phyloP scores from a whole-genome alignment of 352 stramenopile species.

The Stephanocyclus meneghinianus region DNA sequence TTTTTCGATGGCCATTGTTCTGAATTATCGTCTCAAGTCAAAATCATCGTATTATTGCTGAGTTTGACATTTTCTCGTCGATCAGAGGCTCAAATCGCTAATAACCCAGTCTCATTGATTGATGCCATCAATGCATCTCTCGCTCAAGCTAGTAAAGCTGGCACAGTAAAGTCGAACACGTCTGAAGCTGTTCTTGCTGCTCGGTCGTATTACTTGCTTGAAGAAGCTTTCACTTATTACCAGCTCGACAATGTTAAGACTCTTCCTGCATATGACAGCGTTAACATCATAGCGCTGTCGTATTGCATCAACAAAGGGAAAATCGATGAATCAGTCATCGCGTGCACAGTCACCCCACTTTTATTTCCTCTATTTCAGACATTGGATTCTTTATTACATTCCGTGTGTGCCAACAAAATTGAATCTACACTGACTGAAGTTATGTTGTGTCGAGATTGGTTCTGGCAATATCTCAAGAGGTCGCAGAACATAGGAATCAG shows the following conservation, averaged over 20 bases:
- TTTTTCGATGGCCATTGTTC: conserved; percentile 58
- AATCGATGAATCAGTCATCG: conserved; percentile 57
- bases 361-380: conserved; percentile 68
- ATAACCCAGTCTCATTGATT: not conserved
- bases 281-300: conserved; percentile 69
- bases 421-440: conserved; percentile 33
- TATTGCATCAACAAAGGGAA: conserved; percentile 64
- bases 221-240: conserved; percentile 56
- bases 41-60: conserved; percentile 30
- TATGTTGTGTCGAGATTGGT: conserved; percentile 58
- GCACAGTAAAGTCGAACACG: conserved; percentile 10
- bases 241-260: conserved; percentile 35
- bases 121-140: conserved; percentile 20
- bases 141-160: not conserved
- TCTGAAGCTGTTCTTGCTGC: conserved; percentile 8
- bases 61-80: not conserved
- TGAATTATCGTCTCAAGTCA: conserved; percentile 47
- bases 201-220: conserved; percentile 50
- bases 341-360: conserved; percentile 69
- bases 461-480: conserved; percentile 74
- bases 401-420: not conserved
- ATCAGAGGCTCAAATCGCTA: not conserved
- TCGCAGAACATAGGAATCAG: conserved; percentile 34
- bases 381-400: conserved; percentile 42
- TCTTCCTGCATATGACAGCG: conserved; percentile 29